Conservation (phyloP, 2,329 filamentous ascomycete species). For the Gaeumannomyces tritici region DNA sequence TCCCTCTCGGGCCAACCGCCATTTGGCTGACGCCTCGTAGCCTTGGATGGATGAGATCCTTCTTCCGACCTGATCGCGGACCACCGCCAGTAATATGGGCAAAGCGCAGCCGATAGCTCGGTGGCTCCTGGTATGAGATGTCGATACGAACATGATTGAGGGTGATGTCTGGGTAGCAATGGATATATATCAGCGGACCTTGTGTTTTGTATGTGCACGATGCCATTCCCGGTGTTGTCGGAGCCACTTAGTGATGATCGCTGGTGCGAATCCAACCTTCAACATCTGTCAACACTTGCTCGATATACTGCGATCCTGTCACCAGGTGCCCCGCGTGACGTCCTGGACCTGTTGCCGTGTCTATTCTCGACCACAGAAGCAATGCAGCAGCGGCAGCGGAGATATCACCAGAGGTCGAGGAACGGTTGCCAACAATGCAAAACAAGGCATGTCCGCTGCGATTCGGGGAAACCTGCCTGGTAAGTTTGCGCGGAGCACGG, state of each 20-base stretch:
- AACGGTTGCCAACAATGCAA: not conserved
- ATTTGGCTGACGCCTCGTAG: not conserved
- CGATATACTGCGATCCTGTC: not conserved
- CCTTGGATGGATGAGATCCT: not conserved
- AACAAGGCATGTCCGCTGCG: not conserved
- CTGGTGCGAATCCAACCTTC: too few species aligned
- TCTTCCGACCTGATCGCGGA: not conserved
- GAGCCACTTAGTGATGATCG: not conserved
- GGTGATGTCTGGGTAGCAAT: not conserved
- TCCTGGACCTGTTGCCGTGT: not conserved
- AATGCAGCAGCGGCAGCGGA: not conserved
- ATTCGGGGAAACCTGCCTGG: not conserved
- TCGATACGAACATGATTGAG: not conserved
- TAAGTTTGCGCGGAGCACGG: not conserved
- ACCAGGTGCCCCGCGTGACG: not conserved
- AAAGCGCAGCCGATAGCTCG: not conserved
- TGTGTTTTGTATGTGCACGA: not conserved
- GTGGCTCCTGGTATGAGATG: not conserved
- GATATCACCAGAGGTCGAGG: not conserved
- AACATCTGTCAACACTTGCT: not conserved
- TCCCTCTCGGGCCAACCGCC: not conserved
- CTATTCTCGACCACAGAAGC: not conserved
- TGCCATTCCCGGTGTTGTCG: too few species aligned
- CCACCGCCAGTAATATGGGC: not conserved
- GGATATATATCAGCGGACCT: not conserved